Conservation (phyloP, 2,329 filamentous ascomycete genomes). For the Monilinia laxa region DNA sequence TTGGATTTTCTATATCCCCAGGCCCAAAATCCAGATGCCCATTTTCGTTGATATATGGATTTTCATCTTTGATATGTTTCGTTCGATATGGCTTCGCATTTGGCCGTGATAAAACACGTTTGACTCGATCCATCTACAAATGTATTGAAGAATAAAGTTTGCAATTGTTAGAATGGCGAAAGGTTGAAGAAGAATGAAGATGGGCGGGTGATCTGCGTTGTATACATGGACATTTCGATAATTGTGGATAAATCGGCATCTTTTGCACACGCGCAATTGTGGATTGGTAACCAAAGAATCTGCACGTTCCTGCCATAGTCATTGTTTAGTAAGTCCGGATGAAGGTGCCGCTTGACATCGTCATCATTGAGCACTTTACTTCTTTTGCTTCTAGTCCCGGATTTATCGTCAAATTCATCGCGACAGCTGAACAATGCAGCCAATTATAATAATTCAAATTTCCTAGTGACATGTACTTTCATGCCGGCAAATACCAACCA, state of each 20-base stretch:
- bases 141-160: background rate
- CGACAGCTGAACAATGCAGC: background rate
- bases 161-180: background rate
- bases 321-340: background rate
- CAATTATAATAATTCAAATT: background rate
- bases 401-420: background rate
- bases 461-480: background rate
- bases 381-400: background rate
- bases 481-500: background rate
- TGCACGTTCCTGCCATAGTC: background rate
- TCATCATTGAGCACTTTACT: background rate
- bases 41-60: constrained; percentile 29
- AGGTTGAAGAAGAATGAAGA: background rate
- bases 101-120: constrained; percentile 35
- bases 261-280: background rate
- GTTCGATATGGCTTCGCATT: constrained; percentile 37
- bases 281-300: background rate
- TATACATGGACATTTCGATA: background rate
- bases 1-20: constrained; percentile 47
- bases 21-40: constrained; percentile 45
- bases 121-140: constrained; percentile 30
- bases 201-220: background rate
- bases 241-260: constrained; percentile 18
- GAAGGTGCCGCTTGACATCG: background rate
- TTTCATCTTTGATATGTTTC: constrained; percentile 25